phyloP scores from a whole-genome alignment of 441 rosid species.

The Populus hybrid region DNA sequence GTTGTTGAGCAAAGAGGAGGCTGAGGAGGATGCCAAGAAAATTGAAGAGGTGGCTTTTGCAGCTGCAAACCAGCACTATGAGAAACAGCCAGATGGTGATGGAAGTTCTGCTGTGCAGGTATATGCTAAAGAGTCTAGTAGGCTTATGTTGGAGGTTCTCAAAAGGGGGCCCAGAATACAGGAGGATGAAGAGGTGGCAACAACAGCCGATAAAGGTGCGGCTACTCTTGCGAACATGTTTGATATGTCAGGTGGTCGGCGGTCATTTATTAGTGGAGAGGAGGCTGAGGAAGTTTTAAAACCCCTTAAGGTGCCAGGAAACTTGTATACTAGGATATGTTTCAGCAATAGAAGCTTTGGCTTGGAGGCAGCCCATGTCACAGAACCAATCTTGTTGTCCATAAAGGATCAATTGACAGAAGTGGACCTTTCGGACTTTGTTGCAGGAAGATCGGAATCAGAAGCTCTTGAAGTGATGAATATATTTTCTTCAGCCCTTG shows the following conservation, averaged over 20 bases:
- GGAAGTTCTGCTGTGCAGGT: slow-evolving; percentile 90
- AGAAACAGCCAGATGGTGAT: slow-evolving; percentile 86
- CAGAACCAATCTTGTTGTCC: slow-evolving; percentile 64
- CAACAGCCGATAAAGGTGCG: slow-evolving; percentile 21
- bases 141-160: slow-evolving; percentile 72
- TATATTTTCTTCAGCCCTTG: slow-evolving; percentile 62
- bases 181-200: slow-evolving; percentile 33
- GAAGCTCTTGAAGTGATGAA: slow-evolving; percentile 94
- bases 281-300: slow-evolving; percentile 79
- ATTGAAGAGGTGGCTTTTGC: slow-evolving; percentile 69
- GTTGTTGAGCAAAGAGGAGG: slow-evolving; percentile 64
- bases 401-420: slow-evolving; percentile 68
- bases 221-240: slow-evolving; percentile 33
- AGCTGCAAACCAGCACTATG: slow-evolving; percentile 61
- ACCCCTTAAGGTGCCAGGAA: slow-evolving; percentile 70
- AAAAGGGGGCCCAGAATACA: slow-evolving; percentile 57
- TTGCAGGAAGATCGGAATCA: slow-evolving; percentile 81
- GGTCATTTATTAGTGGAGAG: slow-evolving; percentile 72
- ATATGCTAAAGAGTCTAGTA: slow-evolving; percentile 89
- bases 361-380: slow-evolving; percentile 70
- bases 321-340: slow-evolving; percentile 67
- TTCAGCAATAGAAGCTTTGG: slow-evolving; percentile 94
- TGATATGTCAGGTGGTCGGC: slow-evolving; percentile 71
- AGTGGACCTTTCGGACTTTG: slow-evolving; percentile 79
- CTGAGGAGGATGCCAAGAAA: slow-evolving; percentile 62